Evolutionary conservation across 108 stramenopile genomes (phyloP).

Genomic region (Cylindrotheca fusiformis): DNA sequence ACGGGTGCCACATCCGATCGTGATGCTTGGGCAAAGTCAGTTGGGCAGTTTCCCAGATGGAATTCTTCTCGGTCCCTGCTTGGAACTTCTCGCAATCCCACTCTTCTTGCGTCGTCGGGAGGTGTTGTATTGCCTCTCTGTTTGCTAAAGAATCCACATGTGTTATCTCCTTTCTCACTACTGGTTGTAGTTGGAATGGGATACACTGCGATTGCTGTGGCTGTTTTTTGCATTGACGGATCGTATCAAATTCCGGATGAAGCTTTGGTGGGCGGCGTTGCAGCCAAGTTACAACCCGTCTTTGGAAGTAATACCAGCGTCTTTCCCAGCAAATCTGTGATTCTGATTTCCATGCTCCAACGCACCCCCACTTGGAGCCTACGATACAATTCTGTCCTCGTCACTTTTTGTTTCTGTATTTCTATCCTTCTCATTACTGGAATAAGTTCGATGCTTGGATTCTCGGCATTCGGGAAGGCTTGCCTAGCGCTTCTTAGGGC

Average conservation of each 20-base stretch:
- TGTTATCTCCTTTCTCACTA: conserved; percentile 79
- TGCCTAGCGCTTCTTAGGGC: background rate
- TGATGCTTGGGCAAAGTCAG: conserved; percentile 25
- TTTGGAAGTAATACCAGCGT: conserved; percentile 74
- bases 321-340: conserved; percentile 65
- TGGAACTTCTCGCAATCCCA: conserved; percentile 16
- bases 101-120: conserved; percentile 48
- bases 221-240: conserved; percentile 60
- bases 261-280: conserved; percentile 49
- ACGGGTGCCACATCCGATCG: conserved; percentile 28
- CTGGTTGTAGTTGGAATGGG: conserved; percentile 77
- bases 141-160: conserved; percentile 63
- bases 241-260: conserved; percentile 67
- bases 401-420: too few relatives aligned
- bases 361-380: too few relatives aligned
- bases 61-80: conserved; percentile 50
- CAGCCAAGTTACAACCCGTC: conserved; percentile 38
- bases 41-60: conserved; percentile 56
- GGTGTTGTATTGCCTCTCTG: conserved; percentile 84
- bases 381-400: too few relatives aligned
- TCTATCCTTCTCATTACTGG: too few relatives aligned
- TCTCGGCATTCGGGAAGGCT: too few relatives aligned
- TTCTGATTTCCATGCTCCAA: conserved; percentile 94
- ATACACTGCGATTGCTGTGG: conserved; percentile 73
- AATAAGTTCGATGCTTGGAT: too few relatives aligned